Base-by-base conservation (phyloP, 345 rosid genomes). In the Hibiscus mutabilis region DNA sequence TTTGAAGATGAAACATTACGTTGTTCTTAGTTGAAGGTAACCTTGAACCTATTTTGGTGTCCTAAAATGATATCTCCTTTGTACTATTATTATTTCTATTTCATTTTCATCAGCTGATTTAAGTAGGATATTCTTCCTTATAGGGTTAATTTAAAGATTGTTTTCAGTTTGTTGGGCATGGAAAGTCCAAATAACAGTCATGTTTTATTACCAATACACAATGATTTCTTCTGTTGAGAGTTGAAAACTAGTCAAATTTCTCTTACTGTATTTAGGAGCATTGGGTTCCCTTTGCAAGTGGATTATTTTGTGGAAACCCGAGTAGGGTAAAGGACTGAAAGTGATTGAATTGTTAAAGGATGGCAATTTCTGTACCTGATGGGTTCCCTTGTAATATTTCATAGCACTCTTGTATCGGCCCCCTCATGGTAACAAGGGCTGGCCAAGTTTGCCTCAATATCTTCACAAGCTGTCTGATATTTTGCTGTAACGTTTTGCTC, bases 101-200 rank as follows among this genome's bases (percentile, higher is more conserved):
- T 31, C 15, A n/a, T 19, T 53, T 52, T 69, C 31, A 31, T 53
- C 25, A 53, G 35, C 62, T 68, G 46, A 18, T 51, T 18, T 51
- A 29, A 68, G 35, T 66, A 70, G 35, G 31, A 35, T 52, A 53
- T 58, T 66, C 29, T 60, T 42, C 2, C 44, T 59, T 52, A 62
- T 53, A 11, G 70, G 56, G 49, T 61, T 27, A 68, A 31, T 68
- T 33, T 31, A 29, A 9, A 68, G 40, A 52, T 52, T 52, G 47
- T 73, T 47, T n/a, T 71, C 11, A 25, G 33, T 55, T 75, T 75
- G 60, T 63, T 27, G 66, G 68, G 57, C 57, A 66, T 46, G 70
- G 24, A 47, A 66, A 62, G 58, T 73, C 68, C 68, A 21, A 22
- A 21, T 42, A 4, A 3, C 14, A 42, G 31, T 11, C 27, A 63